Base-by-base conservation (phyloP, 352 stramenopile genomes). In the Globisporangium mamillatum region DNA sequence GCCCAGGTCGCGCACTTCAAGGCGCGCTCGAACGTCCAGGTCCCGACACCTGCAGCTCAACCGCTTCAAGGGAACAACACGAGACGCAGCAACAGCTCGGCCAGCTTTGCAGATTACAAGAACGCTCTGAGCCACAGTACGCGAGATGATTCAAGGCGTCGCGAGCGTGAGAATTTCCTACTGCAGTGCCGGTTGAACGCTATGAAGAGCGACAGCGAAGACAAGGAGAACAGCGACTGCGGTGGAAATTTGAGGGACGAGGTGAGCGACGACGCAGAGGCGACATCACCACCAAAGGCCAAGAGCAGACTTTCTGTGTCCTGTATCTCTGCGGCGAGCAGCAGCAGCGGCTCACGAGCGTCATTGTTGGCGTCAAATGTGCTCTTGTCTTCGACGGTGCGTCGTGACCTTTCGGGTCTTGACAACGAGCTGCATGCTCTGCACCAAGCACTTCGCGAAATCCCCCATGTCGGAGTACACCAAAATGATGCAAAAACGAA, bases 381-480 rank as follows among this genome's bases (percentile, higher is more conserved):
- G 22, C 25, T 36, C 3, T 56, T 3, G 29, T 29, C 25, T 1
- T n/a, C 53, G 22, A 32, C 25, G 29, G 53, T 68, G 14, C 53
- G 44, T 29, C 73, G 77, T 29, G 74, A 85, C 27, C 83, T 87
- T 54, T 84, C 86, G 32, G 71, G 79, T 25, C 60, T 89, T 7
- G 74, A 89, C 55, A 18, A 53, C 9, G 64, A 69, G 25, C 41
- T 69, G 7, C 55, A 59, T 9, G 41, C 25, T 25, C 29, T 69
- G 36, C 24, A 69, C 27, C 20, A 52, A 38, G 38, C 56, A 8
- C 64, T 69, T 36, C 55, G 25, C 25, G 16, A 60, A 14, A 54
- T 25, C n/a, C 48, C 48, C 14, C 41, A 50, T 27, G 18, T 14
- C 34, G 22, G 20, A 8, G 18, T 12, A 12, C 6, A 6, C 18